phyloP scores from a whole-genome alignment of 2,329 filamentous ascomycete species.

The Cercospora sp. region DNA sequence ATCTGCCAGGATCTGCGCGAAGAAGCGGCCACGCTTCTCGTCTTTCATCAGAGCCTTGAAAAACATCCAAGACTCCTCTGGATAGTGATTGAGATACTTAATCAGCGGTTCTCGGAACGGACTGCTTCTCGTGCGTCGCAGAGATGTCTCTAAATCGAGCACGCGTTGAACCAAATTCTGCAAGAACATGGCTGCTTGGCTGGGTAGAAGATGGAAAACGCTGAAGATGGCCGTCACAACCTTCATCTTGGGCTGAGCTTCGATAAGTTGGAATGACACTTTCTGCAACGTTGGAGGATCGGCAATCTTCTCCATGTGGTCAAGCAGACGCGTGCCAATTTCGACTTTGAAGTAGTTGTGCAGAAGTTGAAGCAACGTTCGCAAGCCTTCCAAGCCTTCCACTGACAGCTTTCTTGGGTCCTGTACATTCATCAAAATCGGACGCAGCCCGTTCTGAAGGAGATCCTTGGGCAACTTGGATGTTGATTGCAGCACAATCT shows the following conservation, averaged over 20 bases:
- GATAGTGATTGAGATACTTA: conserved; percentile 90
- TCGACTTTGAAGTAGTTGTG: conserved; percentile 99
- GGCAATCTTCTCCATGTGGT: conserved; percentile 89
- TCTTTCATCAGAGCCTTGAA: conserved; percentile 80
- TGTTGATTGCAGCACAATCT: conserved; percentile 81
- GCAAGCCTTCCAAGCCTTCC: conserved; percentile 86
- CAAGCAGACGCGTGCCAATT: conserved; percentile 87
- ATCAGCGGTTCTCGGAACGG: conserved; percentile 89
- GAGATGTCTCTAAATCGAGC: conserved; percentile 79
- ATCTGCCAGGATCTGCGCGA: conserved; percentile 81
- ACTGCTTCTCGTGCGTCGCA: conserved; percentile 84
- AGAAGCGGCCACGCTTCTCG: conserved; percentile 82
- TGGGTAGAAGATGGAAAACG: conserved; percentile 92
- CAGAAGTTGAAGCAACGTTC: conserved; percentile 81
- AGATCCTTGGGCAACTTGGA: conserved; percentile 94
- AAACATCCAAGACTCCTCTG: conserved; percentile 80
- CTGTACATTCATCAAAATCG: conserved; percentile 94
- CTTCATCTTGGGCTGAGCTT: conserved; percentile 90
- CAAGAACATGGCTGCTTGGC: conserved; percentile 87
- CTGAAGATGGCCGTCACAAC: conserved; percentile 93
- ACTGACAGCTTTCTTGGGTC: conserved; percentile 88
- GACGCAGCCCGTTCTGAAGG: conserved; percentile 86
- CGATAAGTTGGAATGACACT: conserved; percentile 90
- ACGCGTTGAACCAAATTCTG: conserved; percentile 85
- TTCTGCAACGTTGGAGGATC: conserved; percentile 78